Percentiles rank a stretch among this genome's conserved stretches.
Conservation (phyloP, 2,329 filamentous ascomycete genomes). For the Hypoxylon sp. region DNA sequence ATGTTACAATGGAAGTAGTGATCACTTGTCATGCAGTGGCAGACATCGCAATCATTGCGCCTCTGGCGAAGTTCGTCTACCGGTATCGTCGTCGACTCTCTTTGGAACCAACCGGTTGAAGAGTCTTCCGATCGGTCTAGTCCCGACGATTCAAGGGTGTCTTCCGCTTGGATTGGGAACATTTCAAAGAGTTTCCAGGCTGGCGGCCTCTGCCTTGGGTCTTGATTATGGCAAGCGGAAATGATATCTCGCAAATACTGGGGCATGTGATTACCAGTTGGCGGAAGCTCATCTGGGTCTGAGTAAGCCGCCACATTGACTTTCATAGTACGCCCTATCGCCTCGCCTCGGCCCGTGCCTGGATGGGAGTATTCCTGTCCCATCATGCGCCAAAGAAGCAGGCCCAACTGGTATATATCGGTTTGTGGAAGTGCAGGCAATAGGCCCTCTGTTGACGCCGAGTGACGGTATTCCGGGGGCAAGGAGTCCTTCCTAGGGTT, state of each 20-base stretch:
- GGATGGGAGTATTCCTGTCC: neutral
- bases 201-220: constrained; percentile 2
- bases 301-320: neutral
- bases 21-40: neutral
- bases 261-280: neutral
- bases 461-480: neutral
- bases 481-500: constrained; percentile 2
- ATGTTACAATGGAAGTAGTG: neutral
- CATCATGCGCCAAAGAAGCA: constrained; percentile 1
- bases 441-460: neutral
- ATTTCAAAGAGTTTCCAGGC: neutral
- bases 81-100: neutral
- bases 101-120: neutral
- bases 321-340: neutral
- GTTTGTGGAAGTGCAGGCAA: constrained; percentile 1
- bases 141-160: neutral
- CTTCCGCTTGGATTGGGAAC: neutral
- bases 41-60: neutral
- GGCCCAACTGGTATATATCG: constrained; percentile 1
- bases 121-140: neutral
- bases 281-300: neutral
- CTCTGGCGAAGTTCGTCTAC: neutral
- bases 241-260: neutral
- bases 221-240: neutral
- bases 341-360: neutral